Conservation (phyloP, 345 rosid genomes). For the Combretum micranthum region DNA sequence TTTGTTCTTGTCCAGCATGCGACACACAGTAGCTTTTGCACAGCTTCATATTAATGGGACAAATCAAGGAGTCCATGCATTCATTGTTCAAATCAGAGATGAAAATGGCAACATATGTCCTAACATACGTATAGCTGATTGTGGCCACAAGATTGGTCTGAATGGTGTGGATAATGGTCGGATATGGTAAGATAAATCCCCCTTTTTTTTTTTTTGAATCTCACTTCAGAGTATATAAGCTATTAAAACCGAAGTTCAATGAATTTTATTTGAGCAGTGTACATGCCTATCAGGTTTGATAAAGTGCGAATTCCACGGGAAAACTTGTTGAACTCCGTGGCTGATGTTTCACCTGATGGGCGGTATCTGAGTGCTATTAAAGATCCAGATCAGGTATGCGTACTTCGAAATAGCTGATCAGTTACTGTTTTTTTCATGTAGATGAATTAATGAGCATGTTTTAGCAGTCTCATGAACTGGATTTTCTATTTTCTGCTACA, state of each 20-base stretch:
- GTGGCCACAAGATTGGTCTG: constrained; percentile 92
- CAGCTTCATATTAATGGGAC: constrained; percentile 72
- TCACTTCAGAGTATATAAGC: too few species aligned
- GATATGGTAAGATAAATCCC: constrained; percentile 56
- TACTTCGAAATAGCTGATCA: too few species aligned
- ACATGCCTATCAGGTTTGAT: constrained; percentile 57
- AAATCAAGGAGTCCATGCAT: constrained; percentile 93
- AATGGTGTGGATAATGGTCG: constrained; percentile 98
- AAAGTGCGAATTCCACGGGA: constrained; percentile 81
- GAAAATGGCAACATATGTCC: constrained; percentile 65
- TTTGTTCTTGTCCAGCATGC: constrained; percentile 64
- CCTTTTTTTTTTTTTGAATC: constrained; percentile 3
- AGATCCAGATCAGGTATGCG: constrained; percentile 79
- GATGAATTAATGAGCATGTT: background rate
- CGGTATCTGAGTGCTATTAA: constrained; percentile 68
- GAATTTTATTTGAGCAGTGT: constrained; percentile 2
- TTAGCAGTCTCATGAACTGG: background rate
- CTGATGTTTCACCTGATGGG: constrained; percentile 88
- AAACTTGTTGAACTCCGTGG: constrained; percentile 84
- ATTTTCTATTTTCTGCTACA: constrained; percentile 13
- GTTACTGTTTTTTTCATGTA: background rate
- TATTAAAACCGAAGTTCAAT: background rate
- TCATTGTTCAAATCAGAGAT: constrained; percentile 80
- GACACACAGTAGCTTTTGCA: constrained; percentile 85
- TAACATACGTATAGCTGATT: constrained; percentile 74